Base-by-base conservation (phyloP, 2,329 filamentous ascomycete species). In the Berkeleyomyces basicola region DNA sequence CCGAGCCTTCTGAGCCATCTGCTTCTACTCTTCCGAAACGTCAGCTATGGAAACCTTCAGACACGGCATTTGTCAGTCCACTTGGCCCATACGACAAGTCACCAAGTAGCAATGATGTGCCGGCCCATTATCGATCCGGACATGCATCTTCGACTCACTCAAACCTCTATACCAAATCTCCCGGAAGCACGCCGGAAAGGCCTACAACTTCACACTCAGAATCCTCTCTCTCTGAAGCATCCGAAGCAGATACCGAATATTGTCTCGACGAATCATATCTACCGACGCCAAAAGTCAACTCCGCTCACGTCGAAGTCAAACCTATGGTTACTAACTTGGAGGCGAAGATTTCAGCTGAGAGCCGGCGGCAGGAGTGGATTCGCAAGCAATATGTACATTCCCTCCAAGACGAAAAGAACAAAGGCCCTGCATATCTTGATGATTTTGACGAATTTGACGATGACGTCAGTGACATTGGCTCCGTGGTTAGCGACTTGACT, bases 1-100 rank as follows among this genome's bases (percentile, higher is more conserved):
- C 88, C 0, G 83, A 88, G 68, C 78, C 80, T 63, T 84, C 85
- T 4, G 39, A 59, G 9, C 7, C 31, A n/a, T 16, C 7, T 4
- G n/a, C 58, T 16, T 3, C 16, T 3, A 37, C 58, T 3, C 42
- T 33, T 11, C 3, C 58, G 37, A 44, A 37, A 33, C 57, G 60
- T 23, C 63, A 62, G 7, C 31, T 57, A 47, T 64, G 60, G 63
- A 39, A 57, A 16, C 61, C 55, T 9, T 59, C 60, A 44, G 60
- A 62, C 10, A 49, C 61, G 4, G 47, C 63, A 16, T 64, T 55
- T 37, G 55, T 64, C 23, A 62, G 63, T 33, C 63, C 63, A 10
- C 31, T 64, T 14, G 63, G 63, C 23, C 63, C 63, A 6, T 64
- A 64, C n/a, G 60, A 64, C 36, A 61, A 58, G 37, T 57, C 58